A percentile compares a stretch with the other conserved stretches of the same genome.
These are phyloP conservation scores for Ogataea thermomethanolica DNA, from an alignment of 805 yeast species.

Conservation along the genomic window DNA sequence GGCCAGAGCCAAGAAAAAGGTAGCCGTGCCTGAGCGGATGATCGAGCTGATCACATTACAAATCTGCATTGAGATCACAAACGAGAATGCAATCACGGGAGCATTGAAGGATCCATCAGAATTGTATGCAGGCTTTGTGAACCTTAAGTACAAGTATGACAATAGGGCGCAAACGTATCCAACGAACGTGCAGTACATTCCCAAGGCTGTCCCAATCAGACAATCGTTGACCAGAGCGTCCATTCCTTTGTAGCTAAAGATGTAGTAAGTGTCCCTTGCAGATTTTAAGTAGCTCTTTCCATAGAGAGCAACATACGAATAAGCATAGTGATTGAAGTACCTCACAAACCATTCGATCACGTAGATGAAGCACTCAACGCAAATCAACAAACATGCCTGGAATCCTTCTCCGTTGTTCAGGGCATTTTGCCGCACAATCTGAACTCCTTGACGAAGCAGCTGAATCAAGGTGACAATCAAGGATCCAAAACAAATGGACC, in stretches of 20 bases:
- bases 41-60: slow-evolving; percentile 67
- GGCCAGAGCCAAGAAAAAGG: slow-evolving; percentile 78
- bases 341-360: slow-evolving; percentile 39
- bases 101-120: slow-evolving; percentile 50
- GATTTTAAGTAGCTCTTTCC: slow-evolving; percentile 73
- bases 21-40: slow-evolving; percentile 72
- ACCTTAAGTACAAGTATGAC: slow-evolving; percentile 65
- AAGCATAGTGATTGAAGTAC: slow-evolving; percentile 87
- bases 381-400: slow-evolving; percentile 16
- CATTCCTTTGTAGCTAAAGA: slow-evolving; percentile 74
- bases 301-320: slow-evolving; percentile 83
- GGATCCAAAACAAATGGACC: slow-evolving; percentile 80
- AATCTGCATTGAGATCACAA: slow-evolving; percentile 69
- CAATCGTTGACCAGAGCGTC: slow-evolving; percentile 85
- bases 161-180: slow-evolving; percentile 38
- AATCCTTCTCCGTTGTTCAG: slow-evolving; percentile 21
- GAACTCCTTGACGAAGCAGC: slow-evolving; percentile 53
- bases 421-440: slow-evolving; percentile 42
- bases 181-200: slow-evolving; percentile 67
- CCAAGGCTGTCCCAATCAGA: slow-evolving; percentile 71
- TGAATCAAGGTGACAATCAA: slow-evolving; percentile 75
- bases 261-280: slow-evolving; percentile 74
- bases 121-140: slow-evolving; percentile 51
- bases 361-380: slow-evolving; percentile 22
- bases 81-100: slow-evolving; percentile 27